These are phyloP conservation scores for Ophiocordyceps camponoti-leonardi DNA, from an alignment of 2,329 filamentous ascomycete genomes.

Conservation along the genomic window DNA sequence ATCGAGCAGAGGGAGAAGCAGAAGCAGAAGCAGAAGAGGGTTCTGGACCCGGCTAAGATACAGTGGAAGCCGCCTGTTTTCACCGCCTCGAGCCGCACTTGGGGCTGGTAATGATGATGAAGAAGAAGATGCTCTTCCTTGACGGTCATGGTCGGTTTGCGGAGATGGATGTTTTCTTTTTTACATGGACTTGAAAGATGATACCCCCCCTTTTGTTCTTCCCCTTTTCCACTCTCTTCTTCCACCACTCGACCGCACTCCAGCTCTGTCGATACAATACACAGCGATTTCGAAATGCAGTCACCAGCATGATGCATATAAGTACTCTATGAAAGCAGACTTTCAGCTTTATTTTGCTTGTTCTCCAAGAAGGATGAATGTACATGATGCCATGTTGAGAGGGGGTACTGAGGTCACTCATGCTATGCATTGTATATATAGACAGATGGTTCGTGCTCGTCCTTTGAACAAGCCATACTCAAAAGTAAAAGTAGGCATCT, in stretches of 20 bases:
- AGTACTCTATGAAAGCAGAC: not conserved
- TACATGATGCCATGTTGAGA: no score
- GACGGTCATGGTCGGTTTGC: not conserved
- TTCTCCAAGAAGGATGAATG: no score
- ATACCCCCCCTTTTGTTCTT: not conserved
- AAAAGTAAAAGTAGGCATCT: no score
- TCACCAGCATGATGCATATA: not conserved
- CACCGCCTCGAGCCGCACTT: constrained; percentile 73
- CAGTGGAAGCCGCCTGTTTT: constrained; percentile 97
- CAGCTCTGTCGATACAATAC: not conserved
- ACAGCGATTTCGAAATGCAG: not conserved
- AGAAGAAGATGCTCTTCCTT: not conserved
- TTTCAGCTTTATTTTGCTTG: no score
- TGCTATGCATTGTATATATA: no score
- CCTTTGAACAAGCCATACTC: no score
- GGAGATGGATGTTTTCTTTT: no score
- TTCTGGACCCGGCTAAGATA: constrained; percentile 62
- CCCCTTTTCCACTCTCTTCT: not conserved
- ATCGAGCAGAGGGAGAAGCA: constrained; percentile 66
- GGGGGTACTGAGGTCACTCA: no score
- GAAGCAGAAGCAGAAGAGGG: constrained; percentile 57
- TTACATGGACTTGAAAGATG: no score
- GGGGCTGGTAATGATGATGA: constrained; percentile 51
- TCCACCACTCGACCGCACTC: not conserved
- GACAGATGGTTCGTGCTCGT: no score